A percentile compares a stretch with the other conserved stretches of the same genome.
phyloP scores from a whole-genome alignment of 2,329 filamentous ascomycete genomes.

The Harringtonia aguacate region DNA sequence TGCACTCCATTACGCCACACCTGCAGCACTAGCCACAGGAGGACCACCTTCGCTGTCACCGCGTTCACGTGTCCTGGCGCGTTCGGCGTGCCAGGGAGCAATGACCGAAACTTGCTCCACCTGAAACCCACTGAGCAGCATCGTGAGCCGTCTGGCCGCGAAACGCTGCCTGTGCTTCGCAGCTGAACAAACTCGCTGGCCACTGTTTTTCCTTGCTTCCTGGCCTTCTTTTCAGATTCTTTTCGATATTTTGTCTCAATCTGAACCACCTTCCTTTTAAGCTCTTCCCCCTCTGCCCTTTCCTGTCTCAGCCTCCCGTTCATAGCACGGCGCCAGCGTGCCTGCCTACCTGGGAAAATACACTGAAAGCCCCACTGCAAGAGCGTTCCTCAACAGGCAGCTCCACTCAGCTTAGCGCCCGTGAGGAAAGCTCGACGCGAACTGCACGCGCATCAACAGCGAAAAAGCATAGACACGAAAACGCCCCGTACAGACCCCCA shows the following conservation, averaged over 20 bases:
- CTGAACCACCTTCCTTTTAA: background rate
- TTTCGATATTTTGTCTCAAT: background rate
- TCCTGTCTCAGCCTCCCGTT: too few relatives aligned
- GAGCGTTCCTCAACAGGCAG: background rate
- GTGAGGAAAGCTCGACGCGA: conserved; percentile 11
- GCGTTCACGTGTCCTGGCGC: conserved; percentile 2
- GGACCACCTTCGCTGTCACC: too few relatives aligned
- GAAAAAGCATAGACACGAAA: conserved; percentile 9
- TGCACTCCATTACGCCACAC: too few relatives aligned
- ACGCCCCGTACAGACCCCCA: background rate
- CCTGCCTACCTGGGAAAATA: too few relatives aligned
- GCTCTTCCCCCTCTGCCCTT: background rate
- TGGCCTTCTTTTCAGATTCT: background rate
- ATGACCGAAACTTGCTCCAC: background rate
- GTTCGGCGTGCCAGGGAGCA: background rate
- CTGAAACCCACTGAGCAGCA: too few relatives aligned
- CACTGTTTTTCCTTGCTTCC: background rate
- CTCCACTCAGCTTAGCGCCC: conserved; percentile 11
- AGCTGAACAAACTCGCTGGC: too few relatives aligned
- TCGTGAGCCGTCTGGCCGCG: too few relatives aligned
- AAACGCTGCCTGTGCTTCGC: too few relatives aligned
- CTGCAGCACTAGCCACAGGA: background rate
- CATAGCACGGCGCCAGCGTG: too few relatives aligned
- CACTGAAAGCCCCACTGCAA: conserved; percentile 6
- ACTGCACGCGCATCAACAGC: conserved; percentile 9